phyloP scores from a whole-genome alignment of 2,329 filamentous ascomycete species.

The Calonectria pseudoreteaudii region DNA sequence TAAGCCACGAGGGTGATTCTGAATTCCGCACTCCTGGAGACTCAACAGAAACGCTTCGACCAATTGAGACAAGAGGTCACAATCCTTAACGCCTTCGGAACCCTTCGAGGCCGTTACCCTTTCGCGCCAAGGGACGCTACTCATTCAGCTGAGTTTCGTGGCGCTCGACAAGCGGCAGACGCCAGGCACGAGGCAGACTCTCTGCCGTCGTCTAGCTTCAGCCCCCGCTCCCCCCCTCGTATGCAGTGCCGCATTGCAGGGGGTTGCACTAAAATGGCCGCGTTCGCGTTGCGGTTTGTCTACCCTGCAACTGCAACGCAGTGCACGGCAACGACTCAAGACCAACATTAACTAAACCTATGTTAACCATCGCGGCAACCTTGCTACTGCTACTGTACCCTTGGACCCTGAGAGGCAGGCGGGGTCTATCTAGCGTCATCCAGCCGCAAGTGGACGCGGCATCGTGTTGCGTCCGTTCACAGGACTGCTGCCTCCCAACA shows the following conservation, averaged over 20 bases:
- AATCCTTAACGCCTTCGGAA: conserved; percentile 9
- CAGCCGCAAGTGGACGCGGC: neutral
- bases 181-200: conserved; percentile 30
- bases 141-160: conserved; percentile 40
- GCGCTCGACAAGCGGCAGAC: conserved; percentile 22
- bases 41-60: conserved; percentile 1
- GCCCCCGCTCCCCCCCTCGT: neutral
- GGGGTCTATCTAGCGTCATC: conserved; percentile 2
- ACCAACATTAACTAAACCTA: neutral
- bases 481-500: neutral
- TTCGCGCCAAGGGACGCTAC: conserved; percentile 34
- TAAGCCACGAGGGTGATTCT: neutral
- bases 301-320: neutral
- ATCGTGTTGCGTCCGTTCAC: neutral
- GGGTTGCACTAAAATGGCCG: neutral
- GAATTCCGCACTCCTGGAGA: neutral
- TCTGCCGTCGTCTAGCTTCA: conserved; percentile 16
- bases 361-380: neutral
- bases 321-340: neutral
- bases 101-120: neutral
- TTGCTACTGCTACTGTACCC: too few species aligned
- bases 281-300: too few species aligned
- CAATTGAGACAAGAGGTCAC: neutral
- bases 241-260: conserved; percentile 7
- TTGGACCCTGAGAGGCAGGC: conserved; percentile 1